A percentile compares a stretch with the other conserved stretches of the same genome.
These are phyloP conservation scores for Cercospora sp. DNA, from an alignment of 2,329 filamentous ascomycete genomes.

Conservation along the genomic window DNA sequence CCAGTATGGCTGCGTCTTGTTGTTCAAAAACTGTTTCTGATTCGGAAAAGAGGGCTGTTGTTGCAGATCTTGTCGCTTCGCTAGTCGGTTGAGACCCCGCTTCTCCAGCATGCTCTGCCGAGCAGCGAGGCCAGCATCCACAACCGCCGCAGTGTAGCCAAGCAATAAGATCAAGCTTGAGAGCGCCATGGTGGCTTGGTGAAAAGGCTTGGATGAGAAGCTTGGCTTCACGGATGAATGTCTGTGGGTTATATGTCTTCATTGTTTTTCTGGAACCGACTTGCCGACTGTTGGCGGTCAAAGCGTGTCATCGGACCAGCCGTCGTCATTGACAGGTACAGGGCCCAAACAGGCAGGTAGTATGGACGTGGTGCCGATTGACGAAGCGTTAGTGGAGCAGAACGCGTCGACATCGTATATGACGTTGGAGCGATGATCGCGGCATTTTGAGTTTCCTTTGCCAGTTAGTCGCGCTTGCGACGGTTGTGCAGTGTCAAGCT, in stretches of 20 bases:
- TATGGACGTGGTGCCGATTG: neutral
- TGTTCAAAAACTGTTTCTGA: constrained; percentile 8
- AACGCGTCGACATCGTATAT: neutral
- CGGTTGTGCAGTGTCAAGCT: neutral
- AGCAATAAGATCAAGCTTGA: constrained; percentile 8
- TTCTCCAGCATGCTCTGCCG: neutral
- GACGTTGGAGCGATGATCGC: neutral
- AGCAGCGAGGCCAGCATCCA: neutral
- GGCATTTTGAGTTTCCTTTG: neutral
- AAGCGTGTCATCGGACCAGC: neutral
- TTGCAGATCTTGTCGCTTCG: neutral
- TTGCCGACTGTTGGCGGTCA: neutral
- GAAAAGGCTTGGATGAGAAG: neutral
- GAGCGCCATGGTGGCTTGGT: constrained; percentile 4
- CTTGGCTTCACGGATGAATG: neutral
- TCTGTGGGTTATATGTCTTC: neutral
- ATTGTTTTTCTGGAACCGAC: neutral
- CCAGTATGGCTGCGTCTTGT: constrained; percentile 14
- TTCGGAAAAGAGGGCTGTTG: constrained; percentile 7
- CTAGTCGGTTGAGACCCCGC: neutral
- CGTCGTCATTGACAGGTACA: neutral
- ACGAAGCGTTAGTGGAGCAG: neutral
- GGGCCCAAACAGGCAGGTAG: neutral
- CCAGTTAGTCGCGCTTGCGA: neutral
- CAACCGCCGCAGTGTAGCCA: neutral